phyloP scores from a whole-genome alignment of 1,139 yeast species.

The Nakaseomyces uthaithaninus region DNA sequence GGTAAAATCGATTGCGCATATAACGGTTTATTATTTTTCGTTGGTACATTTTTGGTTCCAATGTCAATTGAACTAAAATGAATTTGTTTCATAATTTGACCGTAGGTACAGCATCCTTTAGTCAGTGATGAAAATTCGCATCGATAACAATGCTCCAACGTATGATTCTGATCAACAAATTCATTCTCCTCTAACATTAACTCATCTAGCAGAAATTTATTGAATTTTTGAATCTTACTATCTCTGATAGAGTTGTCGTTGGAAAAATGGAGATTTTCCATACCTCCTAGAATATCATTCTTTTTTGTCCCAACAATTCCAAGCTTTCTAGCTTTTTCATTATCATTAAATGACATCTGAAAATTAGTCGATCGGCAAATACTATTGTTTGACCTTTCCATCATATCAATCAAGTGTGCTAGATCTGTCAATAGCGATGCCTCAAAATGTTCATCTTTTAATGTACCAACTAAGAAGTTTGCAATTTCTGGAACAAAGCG shows the following conservation, averaged over 20 bases:
- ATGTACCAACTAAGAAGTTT: constrained; percentile 50
- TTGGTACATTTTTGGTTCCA: constrained; percentile 26
- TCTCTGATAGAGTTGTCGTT: constrained; percentile 7
- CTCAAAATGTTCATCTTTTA: constrained; percentile 50
- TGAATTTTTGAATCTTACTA: constrained; percentile 23
- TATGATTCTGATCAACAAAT: constrained; percentile 25
- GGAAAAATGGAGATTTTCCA: constrained; percentile 26
- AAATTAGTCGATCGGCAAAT: constrained; percentile 41
- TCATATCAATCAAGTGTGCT: constrained; percentile 88
- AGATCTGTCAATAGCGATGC: constrained; percentile 60
- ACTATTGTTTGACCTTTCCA: constrained; percentile 67
- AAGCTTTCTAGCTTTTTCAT: constrained; percentile 40
- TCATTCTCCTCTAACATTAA: constrained; percentile 28
- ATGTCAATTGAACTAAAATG: constrained; percentile 36
- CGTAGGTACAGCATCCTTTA: constrained; percentile 36
- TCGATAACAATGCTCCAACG: constrained; percentile 37
- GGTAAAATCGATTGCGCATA: constrained; percentile 35
- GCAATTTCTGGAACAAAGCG: constrained; percentile 68
- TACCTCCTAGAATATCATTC: constrained; percentile 30
- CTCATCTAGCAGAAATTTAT: constrained; percentile 22
- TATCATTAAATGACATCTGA: constrained; percentile 41
- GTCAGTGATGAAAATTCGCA: constrained; percentile 39
- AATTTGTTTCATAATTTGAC: constrained; percentile 31
- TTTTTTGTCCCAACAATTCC: constrained; percentile 39
- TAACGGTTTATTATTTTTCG: constrained; percentile 21